These are phyloP conservation scores for Pseudocercospora musae DNA, from an alignment of 2,329 filamentous ascomycete genomes.

Conservation along the genomic window DNA sequence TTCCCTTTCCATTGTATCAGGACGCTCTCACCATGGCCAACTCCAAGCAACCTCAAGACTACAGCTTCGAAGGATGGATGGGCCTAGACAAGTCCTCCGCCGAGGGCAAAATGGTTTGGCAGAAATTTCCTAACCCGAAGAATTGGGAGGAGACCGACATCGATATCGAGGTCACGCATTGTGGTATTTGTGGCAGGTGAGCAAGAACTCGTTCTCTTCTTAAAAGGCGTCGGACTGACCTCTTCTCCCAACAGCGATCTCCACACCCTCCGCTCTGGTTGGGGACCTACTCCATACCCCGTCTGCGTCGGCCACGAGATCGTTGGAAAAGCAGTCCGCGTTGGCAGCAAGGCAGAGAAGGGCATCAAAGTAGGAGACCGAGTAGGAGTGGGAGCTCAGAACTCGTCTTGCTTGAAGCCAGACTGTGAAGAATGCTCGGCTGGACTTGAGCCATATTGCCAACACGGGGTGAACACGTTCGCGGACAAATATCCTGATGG, in stretches of 20 bases:
- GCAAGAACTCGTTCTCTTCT: not conserved
- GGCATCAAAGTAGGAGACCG: conserved; percentile 38
- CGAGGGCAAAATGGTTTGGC: conserved; percentile 55
- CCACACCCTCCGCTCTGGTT: conserved; percentile 38
- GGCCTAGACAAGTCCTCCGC: conserved; percentile 49
- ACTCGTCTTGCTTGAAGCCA: conserved; percentile 45
- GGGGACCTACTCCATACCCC: conserved; percentile 43
- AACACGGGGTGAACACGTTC: conserved; percentile 32
- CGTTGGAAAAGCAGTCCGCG: conserved; percentile 34
- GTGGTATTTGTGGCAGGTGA: conserved; percentile 34
- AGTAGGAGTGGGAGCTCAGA: conserved; percentile 52
- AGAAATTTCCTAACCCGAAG: conserved; percentile 40
- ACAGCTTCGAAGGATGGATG: conserved; percentile 58
- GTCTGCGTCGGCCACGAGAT: conserved; percentile 37
- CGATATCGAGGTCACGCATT: conserved; percentile 42
- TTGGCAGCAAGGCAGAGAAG: conserved; percentile 32
- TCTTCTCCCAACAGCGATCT: conserved; percentile 24
- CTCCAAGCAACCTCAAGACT: conserved; percentile 30
- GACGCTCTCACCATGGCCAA: not conserved
- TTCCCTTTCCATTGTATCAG: not conserved
- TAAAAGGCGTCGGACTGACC: not conserved
- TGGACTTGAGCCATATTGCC: conserved; percentile 36
- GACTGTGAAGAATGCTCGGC: conserved; percentile 54
- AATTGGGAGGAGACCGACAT: conserved; percentile 40
- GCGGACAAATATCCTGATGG: conserved; percentile 31